A percentile compares a stretch with the other conserved stretches of the same genome.
Evolutionary conservation across 2,329 filamentous ascomycete species (phyloP).

Genomic region (Hymenoscyphus fructigenus): DNA sequence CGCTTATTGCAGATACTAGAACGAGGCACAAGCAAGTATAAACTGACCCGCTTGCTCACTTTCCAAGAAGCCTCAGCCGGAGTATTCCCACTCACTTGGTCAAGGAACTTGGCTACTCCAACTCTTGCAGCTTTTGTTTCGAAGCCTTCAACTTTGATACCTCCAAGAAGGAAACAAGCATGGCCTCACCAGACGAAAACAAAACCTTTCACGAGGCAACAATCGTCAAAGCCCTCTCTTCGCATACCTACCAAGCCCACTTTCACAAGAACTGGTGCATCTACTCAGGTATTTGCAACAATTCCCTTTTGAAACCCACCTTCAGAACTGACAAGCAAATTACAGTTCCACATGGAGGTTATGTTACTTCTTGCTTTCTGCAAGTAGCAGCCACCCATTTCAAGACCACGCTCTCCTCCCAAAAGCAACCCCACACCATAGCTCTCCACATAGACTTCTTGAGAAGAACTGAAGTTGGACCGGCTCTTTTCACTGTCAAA

Average conservation of each 20-base stretch:
- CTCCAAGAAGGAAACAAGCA: not conserved
- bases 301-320: slow-evolving; percentile 7
- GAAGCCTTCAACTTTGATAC: not conserved
- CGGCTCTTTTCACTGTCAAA: slow-evolving; percentile 55
- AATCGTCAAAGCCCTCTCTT: slow-evolving; percentile 46
- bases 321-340: not conserved
- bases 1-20: not conserved
- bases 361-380: slow-evolving; percentile 63
- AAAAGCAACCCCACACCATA: slow-evolving; percentile 62
- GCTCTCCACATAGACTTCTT: slow-evolving; percentile 66
- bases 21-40: not conserved
- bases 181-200: not conserved
- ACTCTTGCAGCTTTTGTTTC: slow-evolving; percentile 2
- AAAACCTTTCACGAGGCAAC: slow-evolving; percentile 47
- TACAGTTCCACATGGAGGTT: slow-evolving; percentile 69
- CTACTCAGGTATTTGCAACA: slow-evolving; percentile 51
- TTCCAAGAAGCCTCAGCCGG: not conserved
- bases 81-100: not conserved
- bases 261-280: slow-evolving; percentile 64
- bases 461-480: slow-evolving; percentile 58
- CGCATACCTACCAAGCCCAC: slow-evolving; percentile 57
- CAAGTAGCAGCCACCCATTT: slow-evolving; percentile 60
- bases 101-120: not conserved
- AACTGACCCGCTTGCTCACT: not conserved
- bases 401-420: slow-evolving; percentile 53